Base-by-base conservation (phyloP, 2,329 filamentous ascomycete genomes). In the Fusarium tuaranense region DNA sequence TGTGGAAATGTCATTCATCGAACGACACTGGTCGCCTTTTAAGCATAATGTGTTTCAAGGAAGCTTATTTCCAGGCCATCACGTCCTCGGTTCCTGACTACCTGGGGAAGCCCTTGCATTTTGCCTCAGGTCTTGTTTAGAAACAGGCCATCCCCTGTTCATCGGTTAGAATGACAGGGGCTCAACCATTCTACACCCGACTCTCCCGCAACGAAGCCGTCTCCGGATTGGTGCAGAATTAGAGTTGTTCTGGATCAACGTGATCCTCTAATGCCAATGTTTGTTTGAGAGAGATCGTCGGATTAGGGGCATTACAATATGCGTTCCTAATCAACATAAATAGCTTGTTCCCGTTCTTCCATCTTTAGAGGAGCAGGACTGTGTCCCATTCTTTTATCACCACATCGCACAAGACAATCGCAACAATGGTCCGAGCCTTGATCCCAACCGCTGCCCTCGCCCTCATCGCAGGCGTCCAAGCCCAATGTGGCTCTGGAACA, bases 401-500 rank as follows among this genome's bases (percentile, higher is more conserved):
- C 36, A 59, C 16, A 38, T 58, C 55, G 34, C 36, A 10, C 16
- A 60, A 44, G 16, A 61, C 18, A 57, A 53, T 34, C 30, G 20
- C 63, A 65, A 79, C 32, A 60, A 85, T 86, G 84, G 73, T 80
- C 34, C 77, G 78, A 34, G 67, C 82, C 70, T 77, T 75, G 63
- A 62, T 83, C 64, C 63, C 87, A 70, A 78, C 85, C 14, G 79
- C 82, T 48, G 81, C 81, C 65, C 79, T 88, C 22, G 84, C 84
- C 51, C 81, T 87, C 36, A 78, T 79, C 63, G 83, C 85, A 18
- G 53, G 72, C 22, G 82, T 79, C 27, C 65, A 80, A 8, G 85
- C 83, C 32, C 84, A 87, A 72, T 88, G 87, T 75, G 86, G 86
- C 66, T 80, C 85, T n/a, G 86, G 85, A 63, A 82, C 80, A 2